Evolutionary conservation across 495 filamentous ascomycete genomes (phyloP), one percentile per base, ranked within the genome.

Genomic region (Bathelium albidoporum): DNA sequence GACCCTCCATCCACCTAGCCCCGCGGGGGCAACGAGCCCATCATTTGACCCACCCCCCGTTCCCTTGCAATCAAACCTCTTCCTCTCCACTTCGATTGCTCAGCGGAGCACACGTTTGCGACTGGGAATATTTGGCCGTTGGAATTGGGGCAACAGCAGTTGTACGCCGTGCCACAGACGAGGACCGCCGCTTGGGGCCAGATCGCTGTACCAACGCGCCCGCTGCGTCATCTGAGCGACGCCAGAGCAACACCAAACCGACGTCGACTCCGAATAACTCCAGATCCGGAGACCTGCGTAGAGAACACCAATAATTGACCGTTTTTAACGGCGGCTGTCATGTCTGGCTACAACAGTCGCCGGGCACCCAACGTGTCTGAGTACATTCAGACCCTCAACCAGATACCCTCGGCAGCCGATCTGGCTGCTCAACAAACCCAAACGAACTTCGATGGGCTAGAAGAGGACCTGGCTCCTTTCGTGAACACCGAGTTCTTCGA

Each of bases 401-500:
- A 85, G 60, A 82, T 91, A 55, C 84, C 83, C 0, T 83, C 87
- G 9, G 78, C 84, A 16, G 82, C 88, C 69, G 87, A 90, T 63
- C 76, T 84, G 58, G 79, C 85, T 7, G 68, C 82, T 55, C 84
- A 85, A 64, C 73, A 79, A 68, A 76, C 78, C 58, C 74, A 79
- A 44, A 84, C 89, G 34, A 73, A 74, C 49, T 81, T 84, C 76
- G 85, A 81, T 64, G 74, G 84, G 70, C 49, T 55, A 9, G 87
- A 88, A 68, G 82, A 87, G 60, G 90, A 94, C 58, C 81, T 98
- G 53, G 89, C 88, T 32, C 80, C 95, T 67, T 96, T 97, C 81
- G 95, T 91, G 64, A 96, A 97, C 75, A 84, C 89, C 58, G 87
- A 94, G 63, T 97, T 97, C 80, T 89, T 89, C 74, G 91, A 96